Base-by-base conservation (phyloP, 805 yeast genomes). In the Saturnispora ahearnii region DNA sequence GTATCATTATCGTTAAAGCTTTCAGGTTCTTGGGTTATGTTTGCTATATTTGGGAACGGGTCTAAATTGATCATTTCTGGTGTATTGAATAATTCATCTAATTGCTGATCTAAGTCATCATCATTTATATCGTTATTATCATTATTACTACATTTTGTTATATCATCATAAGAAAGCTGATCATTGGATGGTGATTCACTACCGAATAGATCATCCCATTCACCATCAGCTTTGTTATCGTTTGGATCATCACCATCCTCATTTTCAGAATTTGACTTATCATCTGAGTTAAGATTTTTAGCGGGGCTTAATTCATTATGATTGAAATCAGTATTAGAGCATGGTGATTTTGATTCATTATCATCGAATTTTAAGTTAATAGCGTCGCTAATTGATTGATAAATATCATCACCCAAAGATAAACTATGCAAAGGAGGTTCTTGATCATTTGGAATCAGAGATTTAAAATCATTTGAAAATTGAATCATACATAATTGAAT, bases 401-500 rank as follows among this genome's bases (percentile, higher is more conserved):
- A 46, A 28, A 33, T 32, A 33, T 46, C 49, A 31, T 44, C 46
- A 24, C 62, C 32, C 18, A 56, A 56, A 40, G 67, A 53, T 5
- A 67, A 64, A 44, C 61, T 61, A 12, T 55, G 53, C 22, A 60
- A 30, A 18, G 54, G 55, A 13, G 55, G 38, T 15, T 30, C 31
- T 2, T 40, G 22, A 3, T 37, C 47, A 11, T 50, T 49, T 12
- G 30, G 18, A 26, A 29, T 41, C 2, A 36, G 30, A 18, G 26
- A 10, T 4, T 50, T 44, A 7, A 31, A 36, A 33, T 57, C 63
- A 1, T 55, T 49, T 2, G 64, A 77, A 49, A 73, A 67, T 59
- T 85, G 93, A 4, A 78, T 68, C 50, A 77, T 69, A 57, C 90
- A 82, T 21, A 85, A 65, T 43, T 76, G 77, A 57, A 82, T 65